These are phyloP conservation scores for Citrus australasica DNA, from an alignment of 345 rosid genomes.

Conservation along the genomic window DNA sequence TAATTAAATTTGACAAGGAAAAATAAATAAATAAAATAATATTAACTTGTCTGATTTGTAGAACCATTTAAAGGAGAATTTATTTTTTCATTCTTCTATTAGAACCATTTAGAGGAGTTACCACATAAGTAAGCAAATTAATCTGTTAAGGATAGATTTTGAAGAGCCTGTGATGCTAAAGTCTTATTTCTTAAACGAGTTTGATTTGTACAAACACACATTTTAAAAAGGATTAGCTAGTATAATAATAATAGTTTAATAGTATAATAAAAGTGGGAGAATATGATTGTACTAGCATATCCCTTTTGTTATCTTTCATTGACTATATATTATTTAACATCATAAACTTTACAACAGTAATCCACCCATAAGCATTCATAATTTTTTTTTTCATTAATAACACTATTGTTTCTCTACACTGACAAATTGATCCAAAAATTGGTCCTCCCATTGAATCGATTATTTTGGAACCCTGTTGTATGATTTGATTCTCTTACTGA, in stretches of 20 bases:
- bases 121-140: too few relatives aligned
- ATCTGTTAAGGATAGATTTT: too few relatives aligned
- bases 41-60: too few relatives aligned
- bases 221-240: neutral
- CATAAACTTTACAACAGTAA: neutral
- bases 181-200: neutral
- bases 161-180: too few relatives aligned
- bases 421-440: slow-evolving; percentile 5
- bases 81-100: too few relatives aligned
- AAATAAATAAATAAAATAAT: too few relatives aligned
- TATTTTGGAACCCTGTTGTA: slow-evolving; percentile 33
- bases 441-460: neutral
- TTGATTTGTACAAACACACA: neutral
- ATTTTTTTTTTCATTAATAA: neutral
- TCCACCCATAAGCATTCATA: slow-evolving; percentile 2
- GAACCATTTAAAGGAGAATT: too few relatives aligned
- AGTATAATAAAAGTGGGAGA: neutral
- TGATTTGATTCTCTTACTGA: slow-evolving; percentile 48
- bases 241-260: too few relatives aligned
- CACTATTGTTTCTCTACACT: slow-evolving; percentile 2
- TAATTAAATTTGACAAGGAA: too few relatives aligned
- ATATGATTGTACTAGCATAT: too few relatives aligned
- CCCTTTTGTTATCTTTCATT: neutral
- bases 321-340: neutral
- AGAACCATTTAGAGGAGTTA: too few relatives aligned